A percentile compares a stretch with the other conserved stretches of the same genome.
phyloP scores from a whole-genome alignment of 352 stramenopile species.

The Globisporangium recalcitrans region DNA sequence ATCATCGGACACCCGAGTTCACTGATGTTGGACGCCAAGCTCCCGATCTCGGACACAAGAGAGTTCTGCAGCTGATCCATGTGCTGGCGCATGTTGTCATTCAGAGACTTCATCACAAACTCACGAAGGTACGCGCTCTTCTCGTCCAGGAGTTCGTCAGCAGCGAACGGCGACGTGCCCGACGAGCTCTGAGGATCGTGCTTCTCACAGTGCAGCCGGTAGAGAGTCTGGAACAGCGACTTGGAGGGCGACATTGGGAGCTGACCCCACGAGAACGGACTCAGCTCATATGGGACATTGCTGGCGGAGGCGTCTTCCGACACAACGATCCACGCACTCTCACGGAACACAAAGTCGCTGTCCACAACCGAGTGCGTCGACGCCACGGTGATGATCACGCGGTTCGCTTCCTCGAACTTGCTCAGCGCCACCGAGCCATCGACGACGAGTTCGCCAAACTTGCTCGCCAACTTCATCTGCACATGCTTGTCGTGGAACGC shows the following conservation, averaged over 20 bases:
- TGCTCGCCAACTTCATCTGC: neutral
- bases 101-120: conserved; percentile 3
- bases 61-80: conserved; percentile 6
- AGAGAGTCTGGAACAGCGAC: conserved; percentile 9
- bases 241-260: neutral
- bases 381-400: neutral
- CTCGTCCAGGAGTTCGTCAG: neutral
- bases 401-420: neutral
- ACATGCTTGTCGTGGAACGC: conserved; percentile 4
- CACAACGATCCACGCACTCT: neutral
- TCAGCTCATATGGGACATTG: neutral
- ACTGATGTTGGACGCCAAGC: neutral
- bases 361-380: neutral
- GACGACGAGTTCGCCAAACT: neutral
- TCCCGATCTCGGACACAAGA: neutral
- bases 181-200: neutral
- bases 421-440: neutral
- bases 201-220: conserved; percentile 3
- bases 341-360: neutral
- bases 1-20: neutral
- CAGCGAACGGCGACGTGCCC: neutral
- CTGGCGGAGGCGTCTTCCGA: neutral
- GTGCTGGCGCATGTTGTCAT: conserved; percentile 9
- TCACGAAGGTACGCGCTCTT: neutral
- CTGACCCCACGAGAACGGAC: neutral